Conservation (phyloP, 2,329 filamentous ascomycete genomes). For the Pseudogymnoascus pannorum region DNA sequence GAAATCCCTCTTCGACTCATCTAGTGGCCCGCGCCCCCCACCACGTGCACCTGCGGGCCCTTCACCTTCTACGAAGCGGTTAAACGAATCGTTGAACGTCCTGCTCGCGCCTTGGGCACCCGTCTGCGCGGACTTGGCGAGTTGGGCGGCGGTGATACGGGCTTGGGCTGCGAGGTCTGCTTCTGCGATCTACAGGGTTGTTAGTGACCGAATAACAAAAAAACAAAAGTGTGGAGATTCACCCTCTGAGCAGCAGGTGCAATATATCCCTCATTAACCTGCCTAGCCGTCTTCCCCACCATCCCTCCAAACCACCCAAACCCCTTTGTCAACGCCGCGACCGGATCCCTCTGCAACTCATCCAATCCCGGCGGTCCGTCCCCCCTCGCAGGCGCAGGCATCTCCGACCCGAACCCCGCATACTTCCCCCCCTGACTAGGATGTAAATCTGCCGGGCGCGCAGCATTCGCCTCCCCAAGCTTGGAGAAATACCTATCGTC, state of each 20-base stretch:
- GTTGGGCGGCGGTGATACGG: slow-evolving; percentile 55
- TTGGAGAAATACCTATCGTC: slow-evolving; percentile 87
- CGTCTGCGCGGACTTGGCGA: slow-evolving; percentile 57
- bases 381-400: slow-evolving; percentile 43
- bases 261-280: slow-evolving; percentile 83
- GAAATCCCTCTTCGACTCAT: slow-evolving; percentile 70
- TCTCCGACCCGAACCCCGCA: slow-evolving; percentile 77
- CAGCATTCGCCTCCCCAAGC: slow-evolving; percentile 76
- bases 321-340: slow-evolving; percentile 81
- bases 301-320: slow-evolving; percentile 91
- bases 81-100: slow-evolving; percentile 72
- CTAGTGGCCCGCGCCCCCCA: slow-evolving; percentile 37
- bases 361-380: slow-evolving; percentile 61
- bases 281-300: slow-evolving; percentile 84
- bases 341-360: slow-evolving; percentile 84
- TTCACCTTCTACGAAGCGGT: slow-evolving; percentile 76
- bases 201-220: slow-evolving; percentile 20
- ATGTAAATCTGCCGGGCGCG: slow-evolving; percentile 63
- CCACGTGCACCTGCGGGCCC: slow-evolving; percentile 23
- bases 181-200: slow-evolving; percentile 58
- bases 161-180: slow-evolving; percentile 67
- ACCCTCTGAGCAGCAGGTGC: slow-evolving; percentile 88
- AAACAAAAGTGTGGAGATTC: slow-evolving; percentile 25
- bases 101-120: slow-evolving; percentile 66
- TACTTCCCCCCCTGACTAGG: slow-evolving; percentile 93